Evolutionary conservation across 2,329 filamentous ascomycete species (phyloP).

Genomic region (Fusarium clavum): DNA sequence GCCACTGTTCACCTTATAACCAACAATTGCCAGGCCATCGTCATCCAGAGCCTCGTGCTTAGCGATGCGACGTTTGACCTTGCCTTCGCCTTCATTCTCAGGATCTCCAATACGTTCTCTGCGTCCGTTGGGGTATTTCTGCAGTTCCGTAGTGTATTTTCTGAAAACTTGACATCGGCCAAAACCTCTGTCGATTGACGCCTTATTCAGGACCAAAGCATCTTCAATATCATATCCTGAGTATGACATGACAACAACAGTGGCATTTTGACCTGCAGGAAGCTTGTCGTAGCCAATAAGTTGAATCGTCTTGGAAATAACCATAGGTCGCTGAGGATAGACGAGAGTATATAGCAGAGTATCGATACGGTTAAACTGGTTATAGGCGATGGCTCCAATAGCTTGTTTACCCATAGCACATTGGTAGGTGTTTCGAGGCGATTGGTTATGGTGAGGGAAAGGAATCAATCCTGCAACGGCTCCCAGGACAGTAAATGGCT

Average conservation of each 20-base stretch:
- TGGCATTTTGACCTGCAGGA: conserved; percentile 95
- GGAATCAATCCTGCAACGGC: conserved; percentile 96
- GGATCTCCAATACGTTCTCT: conserved; percentile 73
- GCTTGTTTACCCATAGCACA: conserved; percentile 99
- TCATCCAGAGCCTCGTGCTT: conserved; percentile 80
- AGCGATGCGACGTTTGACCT: conserved; percentile 69
- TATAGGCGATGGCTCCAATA: conserved; percentile 97
- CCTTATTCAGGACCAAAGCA: conserved; percentile 95
- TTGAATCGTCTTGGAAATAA: conserved; percentile 96
- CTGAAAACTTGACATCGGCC: conserved; percentile 98
- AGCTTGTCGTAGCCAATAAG: conserved; percentile 97
- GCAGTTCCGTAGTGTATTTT: conserved; percentile 88
- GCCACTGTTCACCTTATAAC: conserved; percentile 79
- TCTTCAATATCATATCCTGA: conserved; percentile 99
- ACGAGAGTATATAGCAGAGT: conserved; percentile 96
- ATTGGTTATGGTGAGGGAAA: conserved; percentile 99
- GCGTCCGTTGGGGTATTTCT: conserved; percentile 87
- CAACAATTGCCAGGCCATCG: conserved; percentile 92
- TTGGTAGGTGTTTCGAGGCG: conserved; percentile 97
- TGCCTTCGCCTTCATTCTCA: conserved; percentile 67
- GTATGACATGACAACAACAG: conserved; percentile 98
- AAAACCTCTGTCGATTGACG: conserved; percentile 93
- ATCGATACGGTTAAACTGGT: conserved; percentile 97
- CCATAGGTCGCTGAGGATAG: conserved; percentile 97
- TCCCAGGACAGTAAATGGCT: conserved; percentile 95